Evolutionary conservation across 768 basidiomycete species (phyloP).

Genomic region (Dendrothele bispora): DNA sequence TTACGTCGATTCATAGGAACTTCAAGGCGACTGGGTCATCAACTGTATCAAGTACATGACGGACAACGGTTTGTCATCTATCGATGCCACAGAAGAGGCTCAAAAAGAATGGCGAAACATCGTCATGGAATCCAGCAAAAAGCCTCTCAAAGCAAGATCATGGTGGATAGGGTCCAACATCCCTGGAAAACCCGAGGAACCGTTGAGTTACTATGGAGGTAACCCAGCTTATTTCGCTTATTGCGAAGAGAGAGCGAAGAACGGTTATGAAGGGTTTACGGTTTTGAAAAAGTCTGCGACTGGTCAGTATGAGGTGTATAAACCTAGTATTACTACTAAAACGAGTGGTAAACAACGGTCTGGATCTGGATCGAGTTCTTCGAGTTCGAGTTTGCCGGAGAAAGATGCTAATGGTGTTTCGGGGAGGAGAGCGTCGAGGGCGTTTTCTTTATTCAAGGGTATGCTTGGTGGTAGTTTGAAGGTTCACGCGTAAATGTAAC

Average conservation of each 20-base stretch:
- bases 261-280: conserved; percentile 1
- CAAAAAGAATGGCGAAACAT: not conserved
- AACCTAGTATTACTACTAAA: no score
- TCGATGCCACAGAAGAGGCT: not conserved
- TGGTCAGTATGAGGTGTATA: no score
- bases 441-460: no score
- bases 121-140: not conserved
- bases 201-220: not conserved
- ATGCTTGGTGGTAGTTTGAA: no score
- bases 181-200: not conserved
- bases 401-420: no score
- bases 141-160: not conserved
- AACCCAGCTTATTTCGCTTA: not conserved
- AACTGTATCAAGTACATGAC: conserved; percentile 9
- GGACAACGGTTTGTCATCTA: not conserved
- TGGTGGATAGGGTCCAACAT: conserved; percentile 5
- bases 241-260: conserved; percentile 1
- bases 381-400: no score
- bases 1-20: conserved; percentile 8
- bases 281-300: no score
- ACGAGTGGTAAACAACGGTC: no score
- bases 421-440: no score
- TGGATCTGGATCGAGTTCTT: no score
- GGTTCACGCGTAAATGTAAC: no score
- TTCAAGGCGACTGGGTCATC: conserved; percentile 13